Conservation (phyloP, 2,329 filamentous ascomycete genomes). For the Xylariaceae sp. region DNA sequence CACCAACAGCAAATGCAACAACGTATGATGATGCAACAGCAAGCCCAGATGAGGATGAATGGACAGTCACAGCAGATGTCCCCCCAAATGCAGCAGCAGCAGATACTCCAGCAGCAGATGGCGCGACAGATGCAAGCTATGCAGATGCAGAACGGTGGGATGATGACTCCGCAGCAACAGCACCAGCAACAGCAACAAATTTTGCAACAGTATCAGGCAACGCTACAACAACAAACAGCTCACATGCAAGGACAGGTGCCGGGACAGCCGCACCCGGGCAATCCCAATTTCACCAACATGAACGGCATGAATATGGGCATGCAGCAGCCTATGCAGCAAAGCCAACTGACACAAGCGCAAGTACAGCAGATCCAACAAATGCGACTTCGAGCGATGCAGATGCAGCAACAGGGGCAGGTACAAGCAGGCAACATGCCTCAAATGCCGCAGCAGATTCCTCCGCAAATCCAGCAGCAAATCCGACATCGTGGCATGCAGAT, state of each 20-base stretch:
- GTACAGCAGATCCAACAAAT: slow-evolving; percentile 27
- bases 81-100: slow-evolving; percentile 1
- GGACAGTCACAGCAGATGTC: slow-evolving; percentile 36
- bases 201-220: slow-evolving; percentile 32
- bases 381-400: slow-evolving; percentile 15
- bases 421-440: slow-evolving; percentile 32
- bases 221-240: slow-evolving; percentile 40
- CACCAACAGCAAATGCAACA: slow-evolving; percentile 19
- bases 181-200: slow-evolving; percentile 32
- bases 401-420: slow-evolving; percentile 26
- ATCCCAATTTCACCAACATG: slow-evolving; percentile 43
- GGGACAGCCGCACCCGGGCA: slow-evolving; percentile 40
- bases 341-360: slow-evolving; percentile 18
- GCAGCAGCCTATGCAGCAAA: slow-evolving; percentile 31
- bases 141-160: slow-evolving; percentile 37
- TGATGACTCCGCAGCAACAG: slow-evolving; percentile 35
- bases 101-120: slow-evolving; percentile 21
- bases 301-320: slow-evolving; percentile 29
- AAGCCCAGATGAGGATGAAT: slow-evolving; percentile 33
- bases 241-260: slow-evolving; percentile 28
- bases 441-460: no score
- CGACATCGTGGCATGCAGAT: slow-evolving; percentile 20
- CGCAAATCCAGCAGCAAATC: no score
- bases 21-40: slow-evolving; percentile 30
- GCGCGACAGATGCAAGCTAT: slow-evolving; percentile 37